Percentiles rank a stretch among this genome's conserved stretches.
Evolutionary conservation across 495 filamentous ascomycete genomes (phyloP).

Genomic region (Annulohypoxylon bovei): DNA sequence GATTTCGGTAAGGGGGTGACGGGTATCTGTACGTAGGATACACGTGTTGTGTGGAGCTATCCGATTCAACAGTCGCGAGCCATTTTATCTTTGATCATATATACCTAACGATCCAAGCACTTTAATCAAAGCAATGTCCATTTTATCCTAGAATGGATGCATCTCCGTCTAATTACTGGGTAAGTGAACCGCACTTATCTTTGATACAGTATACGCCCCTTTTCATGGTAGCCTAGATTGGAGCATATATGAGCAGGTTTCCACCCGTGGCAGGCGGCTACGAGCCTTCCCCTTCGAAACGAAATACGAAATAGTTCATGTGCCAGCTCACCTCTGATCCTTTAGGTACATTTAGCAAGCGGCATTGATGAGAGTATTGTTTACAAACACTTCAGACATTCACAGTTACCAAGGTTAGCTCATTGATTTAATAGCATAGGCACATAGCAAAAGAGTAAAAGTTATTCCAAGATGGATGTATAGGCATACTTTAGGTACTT

Average conservation of each 20-base stretch:
- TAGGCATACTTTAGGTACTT: no score
- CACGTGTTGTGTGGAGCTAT: background rate
- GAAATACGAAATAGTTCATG: background rate
- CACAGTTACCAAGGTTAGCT: background rate
- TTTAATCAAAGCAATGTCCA: background rate
- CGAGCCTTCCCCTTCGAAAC: background rate
- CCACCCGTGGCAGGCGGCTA: background rate
- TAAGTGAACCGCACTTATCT: background rate
- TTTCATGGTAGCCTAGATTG: background rate
- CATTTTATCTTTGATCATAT: background rate
- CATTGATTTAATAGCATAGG: no score
- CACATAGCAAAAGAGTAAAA: no score
- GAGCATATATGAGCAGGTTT: conserved; percentile 25
- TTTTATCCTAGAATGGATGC: background rate
- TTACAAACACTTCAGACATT: no score
- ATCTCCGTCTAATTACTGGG: background rate
- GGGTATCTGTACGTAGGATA: background rate
- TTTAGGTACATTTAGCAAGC: background rate
- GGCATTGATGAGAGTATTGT: background rate
- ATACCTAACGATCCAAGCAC: background rate
- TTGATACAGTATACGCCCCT: background rate
- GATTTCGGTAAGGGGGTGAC: background rate
- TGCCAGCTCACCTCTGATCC: background rate
- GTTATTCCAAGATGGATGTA: no score
- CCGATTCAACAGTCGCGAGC: background rate